phyloP scores from a whole-genome alignment of 1,284 basidiomycete genomes.

The Cryptococcus sp. region DNA sequence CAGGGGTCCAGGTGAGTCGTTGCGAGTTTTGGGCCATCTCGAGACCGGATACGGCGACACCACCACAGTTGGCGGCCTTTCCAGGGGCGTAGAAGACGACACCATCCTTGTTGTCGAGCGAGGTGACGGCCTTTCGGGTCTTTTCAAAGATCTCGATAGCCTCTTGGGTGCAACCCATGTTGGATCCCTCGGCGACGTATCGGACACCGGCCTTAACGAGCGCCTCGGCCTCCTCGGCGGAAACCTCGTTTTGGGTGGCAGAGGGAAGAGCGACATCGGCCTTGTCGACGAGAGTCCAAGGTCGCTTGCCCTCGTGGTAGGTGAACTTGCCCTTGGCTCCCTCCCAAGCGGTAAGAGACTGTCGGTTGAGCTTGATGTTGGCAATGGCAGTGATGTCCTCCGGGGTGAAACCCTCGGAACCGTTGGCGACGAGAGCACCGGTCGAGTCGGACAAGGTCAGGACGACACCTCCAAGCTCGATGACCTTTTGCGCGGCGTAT shows the following conservation, averaged over 20 bases:
- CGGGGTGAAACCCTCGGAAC: slow-evolving; percentile 55
- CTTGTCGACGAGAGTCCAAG: slow-evolving; percentile 65
- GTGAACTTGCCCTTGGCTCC: slow-evolving; percentile 51
- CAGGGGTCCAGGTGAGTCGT: slow-evolving; percentile 53
- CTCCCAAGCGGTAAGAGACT: slow-evolving; percentile 55
- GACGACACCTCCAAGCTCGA: slow-evolving; percentile 70
- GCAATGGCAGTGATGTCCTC: slow-evolving; percentile 57
- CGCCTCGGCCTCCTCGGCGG: slow-evolving; percentile 62
- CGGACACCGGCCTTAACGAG: slow-evolving; percentile 64
- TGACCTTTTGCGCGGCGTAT: slow-evolving; percentile 71
- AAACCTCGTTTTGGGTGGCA: slow-evolving; percentile 73
- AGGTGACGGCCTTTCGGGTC: slow-evolving; percentile 53
- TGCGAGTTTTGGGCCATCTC: slow-evolving; percentile 79
- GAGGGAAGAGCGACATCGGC: slow-evolving; percentile 70
- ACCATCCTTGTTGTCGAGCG: slow-evolving; percentile 38
- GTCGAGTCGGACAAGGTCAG: slow-evolving; percentile 74
- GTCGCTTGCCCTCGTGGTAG: slow-evolving; percentile 64
- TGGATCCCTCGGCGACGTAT: slow-evolving; percentile 72
- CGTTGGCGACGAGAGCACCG: slow-evolving; percentile 60
- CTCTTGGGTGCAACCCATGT: slow-evolving; percentile 65
- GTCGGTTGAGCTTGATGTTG: slow-evolving; percentile 61
- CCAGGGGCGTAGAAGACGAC: slow-evolving; percentile 66
- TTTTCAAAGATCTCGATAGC: slow-evolving; percentile 69
- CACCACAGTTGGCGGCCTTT: slow-evolving; percentile 66
- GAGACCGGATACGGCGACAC: slow-evolving; percentile 57